Conservation (phyloP, 2,329 filamentous ascomycete species). For the Helminthosporium solani region DNA sequence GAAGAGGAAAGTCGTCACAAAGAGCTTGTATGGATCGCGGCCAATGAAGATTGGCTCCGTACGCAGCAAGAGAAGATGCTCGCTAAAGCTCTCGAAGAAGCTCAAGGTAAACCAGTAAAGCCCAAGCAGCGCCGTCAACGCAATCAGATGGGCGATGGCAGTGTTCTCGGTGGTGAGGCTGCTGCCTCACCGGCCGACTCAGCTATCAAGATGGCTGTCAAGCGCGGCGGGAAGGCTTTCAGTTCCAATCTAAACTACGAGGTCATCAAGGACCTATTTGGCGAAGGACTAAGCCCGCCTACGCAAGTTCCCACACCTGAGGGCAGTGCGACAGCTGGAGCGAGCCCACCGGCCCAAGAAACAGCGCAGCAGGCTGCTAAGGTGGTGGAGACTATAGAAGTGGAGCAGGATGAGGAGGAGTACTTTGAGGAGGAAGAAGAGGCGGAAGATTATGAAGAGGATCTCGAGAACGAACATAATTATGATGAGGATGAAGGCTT, state of each 20-base stretch:
- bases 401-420: slow-evolving; percentile 33
- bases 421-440: slow-evolving; percentile 38
- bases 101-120: slow-evolving; percentile 51
- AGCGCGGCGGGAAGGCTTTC: slow-evolving; percentile 45
- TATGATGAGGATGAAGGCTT: slow-evolving; percentile 47
- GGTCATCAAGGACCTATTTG: slow-evolving; percentile 45
- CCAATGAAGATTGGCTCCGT: slow-evolving; percentile 92
- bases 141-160: slow-evolving; percentile 42
- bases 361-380: slow-evolving; percentile 7
- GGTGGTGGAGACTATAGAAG: slow-evolving; percentile 22
- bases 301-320: slow-evolving; percentile 17
- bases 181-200: slow-evolving; percentile 48
- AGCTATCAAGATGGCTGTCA: slow-evolving; percentile 48
- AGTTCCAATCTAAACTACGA: slow-evolving; percentile 51
- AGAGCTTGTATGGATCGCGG: slow-evolving; percentile 89
- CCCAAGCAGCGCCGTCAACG: slow-evolving; percentile 48
- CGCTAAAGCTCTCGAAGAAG: slow-evolving; percentile 64
- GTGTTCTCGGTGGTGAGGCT: slow-evolving; percentile 46
- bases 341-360: slow-evolving; percentile 17
- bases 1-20: slow-evolving; percentile 77
- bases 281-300: slow-evolving; percentile 8
- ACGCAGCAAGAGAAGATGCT: slow-evolving; percentile 82
- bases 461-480: slow-evolving; percentile 42
- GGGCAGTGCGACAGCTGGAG: slow-evolving; percentile 20
- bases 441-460: slow-evolving; percentile 44